These are phyloP conservation scores for Plasmodium fragile DNA, from an alignment of 169 alveolate genomes.

Conservation along the genomic window DNA sequence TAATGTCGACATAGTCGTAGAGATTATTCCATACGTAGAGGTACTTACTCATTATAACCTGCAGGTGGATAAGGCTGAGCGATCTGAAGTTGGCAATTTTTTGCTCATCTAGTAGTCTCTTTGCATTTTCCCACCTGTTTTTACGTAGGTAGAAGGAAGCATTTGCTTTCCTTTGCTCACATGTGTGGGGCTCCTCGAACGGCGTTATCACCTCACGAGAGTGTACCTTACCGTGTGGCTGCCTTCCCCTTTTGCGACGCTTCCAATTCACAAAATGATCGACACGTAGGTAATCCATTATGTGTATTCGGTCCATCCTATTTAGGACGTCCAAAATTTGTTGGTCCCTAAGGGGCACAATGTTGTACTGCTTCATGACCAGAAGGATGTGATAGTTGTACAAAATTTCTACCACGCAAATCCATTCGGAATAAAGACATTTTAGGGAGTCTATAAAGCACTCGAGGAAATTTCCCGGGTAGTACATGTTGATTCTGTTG, in stretches of 20 bases:
- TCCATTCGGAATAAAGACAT: conserved; percentile 52
- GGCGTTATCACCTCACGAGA: not conserved
- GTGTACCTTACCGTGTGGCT: not conserved
- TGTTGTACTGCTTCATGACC: conserved; percentile 51
- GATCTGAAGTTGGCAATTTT: conserved; percentile 49
- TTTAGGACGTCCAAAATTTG: conserved; percentile 32
- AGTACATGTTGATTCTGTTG: conserved; percentile 7
- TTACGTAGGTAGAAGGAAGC: not conserved
- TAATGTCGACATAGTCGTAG: conserved; percentile 31
- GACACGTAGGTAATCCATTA: conserved; percentile 25
- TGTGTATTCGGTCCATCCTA: conserved; percentile 4
- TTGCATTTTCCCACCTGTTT: conserved; percentile 4
- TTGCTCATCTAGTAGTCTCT: not conserved
- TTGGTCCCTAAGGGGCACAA: conserved; percentile 34
- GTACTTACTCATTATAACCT: conserved; percentile 39
- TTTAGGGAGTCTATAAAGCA: conserved; percentile 59
- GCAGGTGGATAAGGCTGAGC: conserved; percentile 55
- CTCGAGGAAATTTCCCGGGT: conserved; percentile 60
- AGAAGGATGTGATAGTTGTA: conserved; percentile 57
- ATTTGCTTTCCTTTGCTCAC: not conserved
- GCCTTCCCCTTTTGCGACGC: conserved; percentile 1
- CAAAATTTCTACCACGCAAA: conserved; percentile 19
- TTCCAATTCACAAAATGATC: conserved; percentile 50
- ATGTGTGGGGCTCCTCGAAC: not conserved
- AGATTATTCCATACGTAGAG: conserved; percentile 58